phyloP scores from a whole-genome alignment of 2,329 filamentous ascomycete species.

The Cladosporium sp. region DNA sequence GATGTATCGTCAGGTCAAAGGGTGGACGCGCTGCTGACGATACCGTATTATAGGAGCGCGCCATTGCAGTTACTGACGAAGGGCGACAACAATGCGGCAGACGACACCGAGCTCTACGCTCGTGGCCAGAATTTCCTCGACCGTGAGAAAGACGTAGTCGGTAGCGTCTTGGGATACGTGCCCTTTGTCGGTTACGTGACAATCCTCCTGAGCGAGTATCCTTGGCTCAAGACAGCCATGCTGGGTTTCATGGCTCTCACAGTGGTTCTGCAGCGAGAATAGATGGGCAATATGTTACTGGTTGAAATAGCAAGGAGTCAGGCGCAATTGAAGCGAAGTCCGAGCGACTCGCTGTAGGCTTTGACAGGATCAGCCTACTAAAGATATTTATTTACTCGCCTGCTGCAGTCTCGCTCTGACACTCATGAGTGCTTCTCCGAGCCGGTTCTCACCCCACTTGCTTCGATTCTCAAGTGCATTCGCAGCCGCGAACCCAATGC shows the following conservation, averaged over 20 bases:
- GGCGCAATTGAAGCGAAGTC: background rate
- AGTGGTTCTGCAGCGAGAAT: slow-evolving; percentile 89
- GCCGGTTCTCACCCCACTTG: slow-evolving; percentile 58
- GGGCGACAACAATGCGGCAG: slow-evolving; percentile 90
- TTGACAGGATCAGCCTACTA: too few species aligned
- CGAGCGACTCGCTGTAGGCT: too few species aligned
- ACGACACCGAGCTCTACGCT: slow-evolving; percentile 89
- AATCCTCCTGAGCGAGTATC: slow-evolving; percentile 89
- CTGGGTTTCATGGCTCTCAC: slow-evolving; percentile 90
- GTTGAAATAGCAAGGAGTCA: background rate
- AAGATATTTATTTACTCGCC: slow-evolving; percentile 24
- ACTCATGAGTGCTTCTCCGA: slow-evolving; percentile 57
- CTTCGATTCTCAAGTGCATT: slow-evolving; percentile 44
- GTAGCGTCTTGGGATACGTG: slow-evolving; percentile 84
- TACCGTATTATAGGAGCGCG: slow-evolving; percentile 32
- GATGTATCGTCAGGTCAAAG: background rate
- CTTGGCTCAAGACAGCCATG: slow-evolving; percentile 94
- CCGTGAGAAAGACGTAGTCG: slow-evolving; percentile 76
- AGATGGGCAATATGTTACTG: background rate
- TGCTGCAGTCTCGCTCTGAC: slow-evolving; percentile 49
- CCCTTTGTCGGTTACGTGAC: slow-evolving; percentile 96
- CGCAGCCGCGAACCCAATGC: slow-evolving; percentile 52
- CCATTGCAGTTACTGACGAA: slow-evolving; percentile 76
- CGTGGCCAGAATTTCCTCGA: slow-evolving; percentile 79
- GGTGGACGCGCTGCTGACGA: slow-evolving; percentile 4